Conservation (phyloP, 1,284 basidiomycete species). For the Leccinum holopus region DNA sequence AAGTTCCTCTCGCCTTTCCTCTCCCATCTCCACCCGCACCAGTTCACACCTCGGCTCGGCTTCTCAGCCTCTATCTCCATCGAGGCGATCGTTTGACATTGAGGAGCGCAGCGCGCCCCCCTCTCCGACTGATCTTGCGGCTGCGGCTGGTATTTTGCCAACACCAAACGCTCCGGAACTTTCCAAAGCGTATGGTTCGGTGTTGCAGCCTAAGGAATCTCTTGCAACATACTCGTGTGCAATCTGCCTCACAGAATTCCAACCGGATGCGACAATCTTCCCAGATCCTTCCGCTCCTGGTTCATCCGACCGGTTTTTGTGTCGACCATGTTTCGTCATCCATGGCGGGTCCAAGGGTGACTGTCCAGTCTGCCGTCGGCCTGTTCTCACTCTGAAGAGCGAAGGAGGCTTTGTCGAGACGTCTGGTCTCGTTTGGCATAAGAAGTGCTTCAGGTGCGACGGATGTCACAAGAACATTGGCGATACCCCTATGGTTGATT, state of each 20-base stretch:
- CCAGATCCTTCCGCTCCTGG: constrained; percentile 58
- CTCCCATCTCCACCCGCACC: constrained; percentile 46
- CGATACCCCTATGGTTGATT: constrained; percentile 72
- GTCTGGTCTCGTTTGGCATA: constrained; percentile 71
- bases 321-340: constrained; percentile 63
- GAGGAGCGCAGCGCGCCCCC: constrained; percentile 36
- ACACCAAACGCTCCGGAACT: constrained; percentile 60
- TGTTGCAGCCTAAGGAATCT: constrained; percentile 74
- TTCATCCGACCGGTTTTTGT: constrained; percentile 57
- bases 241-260: constrained; percentile 61
- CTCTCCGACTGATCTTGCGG: constrained; percentile 30
- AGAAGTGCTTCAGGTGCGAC: constrained; percentile 70
- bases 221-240: constrained; percentile 65
- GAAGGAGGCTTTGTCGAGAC: constrained; percentile 76
- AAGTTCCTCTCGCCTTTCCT: constrained; percentile 34
- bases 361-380: constrained; percentile 62
- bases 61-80: constrained; percentile 55
- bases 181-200: constrained; percentile 78
- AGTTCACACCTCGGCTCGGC: constrained; percentile 58
- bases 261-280: constrained; percentile 79
- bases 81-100: constrained; percentile 44
- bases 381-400: constrained; percentile 68
- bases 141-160: constrained; percentile 57
- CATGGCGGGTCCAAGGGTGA: constrained; percentile 75
- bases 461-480: constrained; percentile 72